Evolutionary conservation across 2,329 filamentous ascomycete species (phyloP), one percentile per base, ranked within the genome.

Genomic region (Exophiala sp.): DNA sequence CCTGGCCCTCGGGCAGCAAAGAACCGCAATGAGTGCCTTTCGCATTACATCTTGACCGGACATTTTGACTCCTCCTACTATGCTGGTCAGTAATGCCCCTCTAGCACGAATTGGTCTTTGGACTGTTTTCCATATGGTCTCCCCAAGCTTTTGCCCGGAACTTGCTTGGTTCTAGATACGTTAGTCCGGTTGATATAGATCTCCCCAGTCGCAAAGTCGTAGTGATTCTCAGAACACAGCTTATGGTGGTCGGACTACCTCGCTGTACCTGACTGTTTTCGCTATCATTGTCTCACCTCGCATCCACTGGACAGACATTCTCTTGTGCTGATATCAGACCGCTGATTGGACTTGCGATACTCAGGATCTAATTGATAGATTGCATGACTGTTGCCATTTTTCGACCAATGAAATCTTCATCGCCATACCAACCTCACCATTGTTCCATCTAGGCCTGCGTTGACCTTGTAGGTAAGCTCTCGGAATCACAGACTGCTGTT

Each of bases 361-460:
- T 52, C 22, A 32, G 42, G 54, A 51, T 42, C 54, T 57, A 57
- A 51, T 35, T 38, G 45, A 54, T 46, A 46, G 48, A 54, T 44
- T 53, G 54, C 51, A 57, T 48, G 45, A 52, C 44, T 48, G 35
- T 42, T 52, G 51, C 48, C 52, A 22, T 46, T 46, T 46, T 46
- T 57, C 45, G 18, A 43, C 54, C 54, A 54, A 57, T 54, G 34
- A 54, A 16, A 52, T 49, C 42, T 39, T 32, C 27, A 47, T 54
- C 43, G 37, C 43, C 35, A 27, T 43, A 23, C 30, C 43, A 27
- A 41, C 40, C 39, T 51, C 43, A 46, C 51, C 38, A 48, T 51
- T 52, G 38, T 47, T 42, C 46, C 38, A n/a, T 39, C 34, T 50
- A 49, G 32, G 45, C 39, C 49, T 35, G 47, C 51, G 34, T 37